Percentiles rank a stretch among this genome's conserved stretches.
Conservation (phyloP, 176 grass and related monocot genomes). For the Bonia amplexicaulis region DNA sequence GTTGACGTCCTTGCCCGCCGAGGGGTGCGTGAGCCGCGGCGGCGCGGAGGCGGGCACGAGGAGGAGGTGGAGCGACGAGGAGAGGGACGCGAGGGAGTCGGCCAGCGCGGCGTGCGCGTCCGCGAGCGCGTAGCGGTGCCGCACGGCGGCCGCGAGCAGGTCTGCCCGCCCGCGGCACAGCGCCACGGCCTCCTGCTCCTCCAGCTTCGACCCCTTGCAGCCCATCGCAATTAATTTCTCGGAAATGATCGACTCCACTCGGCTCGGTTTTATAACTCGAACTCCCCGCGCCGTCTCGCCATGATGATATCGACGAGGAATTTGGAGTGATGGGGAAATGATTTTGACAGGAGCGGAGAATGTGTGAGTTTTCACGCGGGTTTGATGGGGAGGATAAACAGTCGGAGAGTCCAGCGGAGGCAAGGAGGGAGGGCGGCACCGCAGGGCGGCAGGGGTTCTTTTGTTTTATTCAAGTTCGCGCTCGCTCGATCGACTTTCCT, state of each 20-base stretch:
- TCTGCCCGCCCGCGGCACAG: slow-evolving; percentile 73
- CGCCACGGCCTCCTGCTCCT: slow-evolving; percentile 70
- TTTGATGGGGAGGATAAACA: not conserved
- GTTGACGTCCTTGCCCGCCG: slow-evolving; percentile 2
- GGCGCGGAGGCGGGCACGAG: not conserved
- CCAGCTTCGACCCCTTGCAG: slow-evolving; percentile 86
- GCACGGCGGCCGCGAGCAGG: slow-evolving; percentile 63
- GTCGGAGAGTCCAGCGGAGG: not conserved
- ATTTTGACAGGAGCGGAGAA: not conserved
- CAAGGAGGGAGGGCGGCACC: not conserved
- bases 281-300: not conserved
- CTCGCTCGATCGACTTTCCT: slow-evolving; percentile 2
- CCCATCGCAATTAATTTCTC: slow-evolving; percentile 34
- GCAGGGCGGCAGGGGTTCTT: no score
- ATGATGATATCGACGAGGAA: not conserved
- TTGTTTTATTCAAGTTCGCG: slow-evolving; percentile 43
- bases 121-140: slow-evolving; percentile 68
- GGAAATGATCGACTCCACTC: not conserved
- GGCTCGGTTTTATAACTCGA: not conserved
- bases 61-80: slow-evolving; percentile 62
- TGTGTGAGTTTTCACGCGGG: not conserved
- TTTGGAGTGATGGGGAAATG: not conserved
- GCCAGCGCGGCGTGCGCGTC: slow-evolving; percentile 56
- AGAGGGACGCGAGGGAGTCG: slow-evolving; percentile 53
- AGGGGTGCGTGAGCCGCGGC: slow-evolving; percentile 4